Evolutionary conservation across 306 rosid genomes (phyloP), one percentile per base, ranked within the genome.

Genomic region (Quercus ilex): DNA sequence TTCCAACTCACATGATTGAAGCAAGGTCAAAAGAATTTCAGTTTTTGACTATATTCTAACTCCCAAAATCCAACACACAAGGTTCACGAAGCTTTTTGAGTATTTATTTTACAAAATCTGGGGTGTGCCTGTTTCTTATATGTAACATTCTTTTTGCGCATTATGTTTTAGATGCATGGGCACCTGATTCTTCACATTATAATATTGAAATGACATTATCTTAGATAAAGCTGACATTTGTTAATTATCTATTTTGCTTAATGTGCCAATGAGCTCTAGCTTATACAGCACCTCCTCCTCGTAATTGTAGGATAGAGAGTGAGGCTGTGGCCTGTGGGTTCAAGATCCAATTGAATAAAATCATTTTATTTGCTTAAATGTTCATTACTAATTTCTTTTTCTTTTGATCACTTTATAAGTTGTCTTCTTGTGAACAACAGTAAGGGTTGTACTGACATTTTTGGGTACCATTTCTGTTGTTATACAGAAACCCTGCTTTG

Each of bases 1-100:
- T 93, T 58, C 88, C 91, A 5, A 88, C 96, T 58, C 81, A 81
- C 76, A 87, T 77, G 84, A 79, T 91, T 75, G 93, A 91, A 87
- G 93, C 93, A 69, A 87, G 98, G 81, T 81, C 97, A 35, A 95
- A 89, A 83, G 81, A 83, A 81, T 95, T 85, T 98, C 97, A 7
- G 85, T 91, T 82, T 88, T 83, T 74, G 92, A 95, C 85, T 81
- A 86, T 85, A 59, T 88, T 73, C 91, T 83, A 77, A 64, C 79
- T 59, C 87, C 93, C 52, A 90, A 79, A 81, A 53, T 74, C 65
- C 89, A 84, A 17, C 89, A 86, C 74, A 79, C 87, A 82, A 93
- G 98, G 98, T 91, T 73, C 62, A 84, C 30, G 26, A 49, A 41
- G 8, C 30, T 74, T 55, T 60, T 52, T 35, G 71, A 57, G 68